phyloP scores from a whole-genome alignment of 2,329 filamentous ascomycete genomes.

The Cladophialophora chaetospira region DNA sequence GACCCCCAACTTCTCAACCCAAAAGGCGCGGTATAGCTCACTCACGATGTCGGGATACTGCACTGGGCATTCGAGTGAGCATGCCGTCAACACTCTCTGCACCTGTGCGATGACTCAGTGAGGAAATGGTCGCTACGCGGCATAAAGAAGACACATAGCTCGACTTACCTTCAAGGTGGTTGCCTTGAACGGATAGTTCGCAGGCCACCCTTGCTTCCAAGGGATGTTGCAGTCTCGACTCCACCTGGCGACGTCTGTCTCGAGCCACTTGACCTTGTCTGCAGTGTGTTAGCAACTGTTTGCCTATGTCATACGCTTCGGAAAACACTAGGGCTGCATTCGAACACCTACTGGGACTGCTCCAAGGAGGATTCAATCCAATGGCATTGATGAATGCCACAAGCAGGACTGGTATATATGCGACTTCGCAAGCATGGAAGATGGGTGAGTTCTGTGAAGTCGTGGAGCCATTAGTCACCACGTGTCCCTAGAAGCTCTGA shows the following conservation, averaged over 20 bases:
- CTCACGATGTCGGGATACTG: slow-evolving; percentile 46
- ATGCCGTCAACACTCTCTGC: slow-evolving; percentile 55
- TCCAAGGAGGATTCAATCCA: slow-evolving; percentile 56
- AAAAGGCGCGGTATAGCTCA: slow-evolving; percentile 55
- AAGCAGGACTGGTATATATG: slow-evolving; percentile 62
- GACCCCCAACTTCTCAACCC: slow-evolving; percentile 47
- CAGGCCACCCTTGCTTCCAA: slow-evolving; percentile 55
- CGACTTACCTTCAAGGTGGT: slow-evolving; percentile 48
- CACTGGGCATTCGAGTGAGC: slow-evolving; percentile 45
- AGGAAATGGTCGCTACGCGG: not conserved
- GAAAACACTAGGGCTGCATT: not conserved
- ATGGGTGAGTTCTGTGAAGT: slow-evolving; percentile 54
- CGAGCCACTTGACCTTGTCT: slow-evolving; percentile 64
- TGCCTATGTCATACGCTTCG: no score
- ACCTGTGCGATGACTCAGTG: slow-evolving; percentile 39
- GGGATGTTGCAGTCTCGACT: slow-evolving; percentile 56
- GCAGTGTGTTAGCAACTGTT: not conserved
- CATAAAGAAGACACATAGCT: not conserved
- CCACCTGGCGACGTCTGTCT: slow-evolving; percentile 57
- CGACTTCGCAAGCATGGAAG: slow-evolving; percentile 58
- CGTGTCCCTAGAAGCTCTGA: not conserved
- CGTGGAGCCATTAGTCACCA: not conserved
- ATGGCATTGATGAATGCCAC: slow-evolving; percentile 61
- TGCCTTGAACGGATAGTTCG: slow-evolving; percentile 53
- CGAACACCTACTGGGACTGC: slow-evolving; percentile 47